Conservation (phyloP, 2,329 filamentous ascomycete genomes). For the Nemania diffusa region DNA sequence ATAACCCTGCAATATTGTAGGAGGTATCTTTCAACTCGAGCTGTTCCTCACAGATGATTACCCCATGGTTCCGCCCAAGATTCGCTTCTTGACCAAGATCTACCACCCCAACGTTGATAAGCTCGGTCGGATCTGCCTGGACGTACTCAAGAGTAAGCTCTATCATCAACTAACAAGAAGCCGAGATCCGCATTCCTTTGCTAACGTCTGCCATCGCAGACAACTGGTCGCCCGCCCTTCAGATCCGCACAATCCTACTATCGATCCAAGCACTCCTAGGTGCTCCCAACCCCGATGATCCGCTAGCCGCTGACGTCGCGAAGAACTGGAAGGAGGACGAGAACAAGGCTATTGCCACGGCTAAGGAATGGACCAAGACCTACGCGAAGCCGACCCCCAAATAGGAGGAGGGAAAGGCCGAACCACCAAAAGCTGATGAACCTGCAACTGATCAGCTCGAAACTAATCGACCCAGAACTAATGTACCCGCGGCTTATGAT, state of each 20-base stretch:
- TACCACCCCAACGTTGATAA: conserved; percentile 99
- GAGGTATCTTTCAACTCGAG: conserved; percentile 94
- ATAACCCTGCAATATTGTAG: conserved; percentile 48
- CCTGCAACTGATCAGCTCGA: too few relatives aligned
- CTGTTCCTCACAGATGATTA: conserved; percentile 98
- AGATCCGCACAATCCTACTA: conserved; percentile 98
- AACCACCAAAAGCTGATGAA: background rate
- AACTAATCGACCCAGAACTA: too few relatives aligned
- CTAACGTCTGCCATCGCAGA: conserved; percentile 61
- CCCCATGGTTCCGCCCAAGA: conserved; percentile 98
- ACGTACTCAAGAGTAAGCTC: conserved; percentile 90
- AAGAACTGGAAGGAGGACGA: conserved; percentile 99
- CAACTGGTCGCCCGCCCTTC: conserved; percentile 98
- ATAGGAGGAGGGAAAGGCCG: conserved; percentile 30
- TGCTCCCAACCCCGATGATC: conserved; percentile 96
- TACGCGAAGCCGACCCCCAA: conserved; percentile 71
- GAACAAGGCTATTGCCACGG: conserved; percentile 89
- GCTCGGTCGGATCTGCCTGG: conserved; percentile 94
- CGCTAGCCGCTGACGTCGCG: conserved; percentile 96
- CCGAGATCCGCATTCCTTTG: background rate
- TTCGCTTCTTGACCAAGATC: conserved; percentile 98
- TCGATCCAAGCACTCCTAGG: conserved; percentile 97
- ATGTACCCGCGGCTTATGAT: too few relatives aligned
- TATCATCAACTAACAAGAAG: conserved; percentile 7
- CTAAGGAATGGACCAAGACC: conserved; percentile 88